Base-by-base conservation (phyloP, 148 eudicot species). In the Arctostaphylos glauca region DNA sequence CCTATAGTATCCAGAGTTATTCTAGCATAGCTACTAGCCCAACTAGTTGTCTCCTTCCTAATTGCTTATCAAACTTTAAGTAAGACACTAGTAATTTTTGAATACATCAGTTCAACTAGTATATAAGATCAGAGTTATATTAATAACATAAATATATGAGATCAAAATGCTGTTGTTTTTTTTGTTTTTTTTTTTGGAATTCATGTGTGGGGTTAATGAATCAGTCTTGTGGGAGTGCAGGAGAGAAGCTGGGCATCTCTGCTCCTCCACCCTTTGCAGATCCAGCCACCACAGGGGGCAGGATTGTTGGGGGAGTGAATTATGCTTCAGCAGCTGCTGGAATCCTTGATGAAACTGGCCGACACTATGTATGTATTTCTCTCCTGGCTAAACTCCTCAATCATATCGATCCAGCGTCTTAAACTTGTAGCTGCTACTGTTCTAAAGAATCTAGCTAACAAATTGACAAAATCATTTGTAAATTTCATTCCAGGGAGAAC, bases 271-370 rank as follows among this genome's bases (percentile, higher is more conserved):
- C 94, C 4, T 95, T 83, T 79, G 93, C 95, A 50, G 93, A 89
- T 88, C 97, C 97, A 1, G 15, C 58, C 70, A 89, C 93, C 0
- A 71, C 58, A 1, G 95, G 98, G 25, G 41, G 76, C 25, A 91
- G 83, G 83, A 86, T 95, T 48, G 71, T 88, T 4, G 79, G 84
- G 0, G 98, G 98, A 56, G 93, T 95, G 54, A 95, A 93, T 81
- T 95, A 95, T 83, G 98, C 98, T 68, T 95, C 98, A 2, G 97
- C 97, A 13, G 97, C 91, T 75, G 97, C 89, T 48, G 98, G 98
- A 50, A 93, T 95, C 84, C 90, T 95, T 3, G 98, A 95, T n/a
- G 93, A 91, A 75, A 92, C 91, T 8, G 95, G 97, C 74, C 89
- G 90, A 74, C 93, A 95, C 87, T 95, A 89, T 86, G 98, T 94